phyloP scores from a whole-genome alignment of 129 eudicot genomes.

The Ambrosia trifida region DNA sequence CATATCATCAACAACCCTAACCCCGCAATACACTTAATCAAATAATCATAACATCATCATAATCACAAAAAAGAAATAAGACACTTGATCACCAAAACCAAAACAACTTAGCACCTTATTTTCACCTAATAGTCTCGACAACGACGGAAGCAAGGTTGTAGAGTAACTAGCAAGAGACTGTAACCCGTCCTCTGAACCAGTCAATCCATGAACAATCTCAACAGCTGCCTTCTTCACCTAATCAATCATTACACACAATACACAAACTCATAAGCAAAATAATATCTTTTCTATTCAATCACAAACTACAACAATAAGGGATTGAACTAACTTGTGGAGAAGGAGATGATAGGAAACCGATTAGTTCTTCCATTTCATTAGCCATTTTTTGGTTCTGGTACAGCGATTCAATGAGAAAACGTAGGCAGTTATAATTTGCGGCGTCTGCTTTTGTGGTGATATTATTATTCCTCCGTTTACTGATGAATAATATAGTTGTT shows the following conservation, averaged over 20 bases:
- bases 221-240: slow-evolving; percentile 90
- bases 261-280: no score
- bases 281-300: no score
- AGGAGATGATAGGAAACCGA: slow-evolving; percentile 82
- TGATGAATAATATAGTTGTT: not conserved
- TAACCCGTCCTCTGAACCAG: slow-evolving; percentile 82
- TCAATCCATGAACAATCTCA: slow-evolving; percentile 78
- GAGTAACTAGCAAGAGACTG: slow-evolving; percentile 61
- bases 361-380: slow-evolving; percentile 78
- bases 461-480: not conserved
- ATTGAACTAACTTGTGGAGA: slow-evolving; percentile 67
- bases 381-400: slow-evolving; percentile 51
- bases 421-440: not conserved
- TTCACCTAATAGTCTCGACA: slow-evolving; percentile 58
- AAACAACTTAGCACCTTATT: slow-evolving; percentile 50
- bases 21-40: slow-evolving; percentile 5
- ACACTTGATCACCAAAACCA: slow-evolving; percentile 8
- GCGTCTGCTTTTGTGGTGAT: not conserved
- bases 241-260: not conserved
- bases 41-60: slow-evolving; percentile 36
- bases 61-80: not conserved
- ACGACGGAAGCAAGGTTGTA: slow-evolving; percentile 43
- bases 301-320: not conserved
- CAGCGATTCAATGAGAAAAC: not conserved
- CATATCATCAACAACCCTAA: not conserved